phyloP scores from a whole-genome alignment of 257 asterid genomes.

The Scutellaria baicalensis region DNA sequence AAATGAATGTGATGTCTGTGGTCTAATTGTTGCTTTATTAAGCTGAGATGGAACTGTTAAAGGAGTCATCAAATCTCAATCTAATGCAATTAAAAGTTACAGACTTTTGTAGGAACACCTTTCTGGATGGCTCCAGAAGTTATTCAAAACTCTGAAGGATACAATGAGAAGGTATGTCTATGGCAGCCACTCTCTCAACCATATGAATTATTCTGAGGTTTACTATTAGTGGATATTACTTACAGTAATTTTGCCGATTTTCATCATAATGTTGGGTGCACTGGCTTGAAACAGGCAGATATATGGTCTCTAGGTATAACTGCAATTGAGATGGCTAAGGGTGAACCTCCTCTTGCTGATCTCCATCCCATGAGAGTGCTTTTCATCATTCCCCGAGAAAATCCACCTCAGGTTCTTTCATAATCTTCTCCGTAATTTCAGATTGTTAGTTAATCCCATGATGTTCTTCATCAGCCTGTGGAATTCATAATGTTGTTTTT shows the following conservation, averaged over 20 bases:
- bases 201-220: not conserved
- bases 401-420: slow-evolving; percentile 84
- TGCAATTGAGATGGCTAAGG: slow-evolving; percentile 98
- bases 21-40: slow-evolving; percentile 13
- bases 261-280: slow-evolving; percentile 3
- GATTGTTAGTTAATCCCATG: not conserved
- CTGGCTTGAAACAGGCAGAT: slow-evolving; percentile 75
- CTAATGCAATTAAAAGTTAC: slow-evolving; percentile 56
- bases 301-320: slow-evolving; percentile 99
- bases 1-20: slow-evolving; percentile 6
- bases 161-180: slow-evolving; percentile 81
- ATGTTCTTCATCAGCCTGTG: not conserved
- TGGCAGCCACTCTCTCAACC: slow-evolving; percentile 5
- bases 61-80: slow-evolving; percentile 21
- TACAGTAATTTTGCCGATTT: not conserved
- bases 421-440: slow-evolving; percentile 4
- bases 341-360: slow-evolving; percentile 99
- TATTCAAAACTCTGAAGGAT: slow-evolving; percentile 96
- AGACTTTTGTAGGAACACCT: slow-evolving; percentile 99
- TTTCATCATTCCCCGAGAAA: slow-evolving; percentile 97
- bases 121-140: slow-evolving; percentile 99
- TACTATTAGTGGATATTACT: not conserved
- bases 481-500: slow-evolving; percentile 17
- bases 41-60: slow-evolving; percentile 13
- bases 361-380: slow-evolving; percentile 99